Base-by-base conservation (phyloP, 176 grass and related monocot species). In the Tuctoria greenei region DNA sequence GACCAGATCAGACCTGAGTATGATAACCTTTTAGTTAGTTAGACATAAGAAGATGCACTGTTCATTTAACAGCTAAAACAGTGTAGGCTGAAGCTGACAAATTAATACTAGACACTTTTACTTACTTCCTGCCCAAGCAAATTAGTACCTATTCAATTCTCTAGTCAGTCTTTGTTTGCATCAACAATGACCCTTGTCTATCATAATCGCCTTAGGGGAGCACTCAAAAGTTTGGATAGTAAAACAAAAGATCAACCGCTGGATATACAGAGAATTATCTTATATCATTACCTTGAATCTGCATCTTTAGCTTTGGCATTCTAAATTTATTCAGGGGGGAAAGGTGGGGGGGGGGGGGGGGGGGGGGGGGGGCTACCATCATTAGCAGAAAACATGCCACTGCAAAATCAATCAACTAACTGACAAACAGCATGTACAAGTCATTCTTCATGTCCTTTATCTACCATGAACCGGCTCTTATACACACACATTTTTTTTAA, bases 341-440 rank as follows among this genome's bases (percentile, higher is more conserved):
- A 81, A 66, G n/a, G n/a, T n/a, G n/a, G n/a, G n/a, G n/a, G n/a
- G n/a, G n/a, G n/a, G n/a, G n/a, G n/a, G n/a, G n/a, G n/a, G n/a
- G n/a, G n/a, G n/a, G n/a, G n/a, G n/a, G n/a, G n/a, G n/a, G n/a
- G n/a, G 52, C 38, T 56, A 7, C 31, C n/a, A 64, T 39, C 8
- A 7, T 28, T 11, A 37, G 71, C 43, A 78, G 45, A 58, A 59
- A 52, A 4, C 49, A 64, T 65, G 43, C 15, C 52, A 36, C 13
- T 47, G 38, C 61, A 76, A 34, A 63, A 83, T 45, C 6, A 9
- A 60, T 44, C n/a, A 36, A 55, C 16, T 62, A 79, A 12, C 17
- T n/a, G 55, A 68, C 10, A 56, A 73, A 57, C 31, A 60, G 2
- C 8, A 81, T 36, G 39, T 31, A 61, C 26, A 2, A 66, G 46